These are phyloP conservation scores for Solanum hybrid DNA, from an alignment of 305 asterid genomes.

Conservation along the genomic window DNA sequence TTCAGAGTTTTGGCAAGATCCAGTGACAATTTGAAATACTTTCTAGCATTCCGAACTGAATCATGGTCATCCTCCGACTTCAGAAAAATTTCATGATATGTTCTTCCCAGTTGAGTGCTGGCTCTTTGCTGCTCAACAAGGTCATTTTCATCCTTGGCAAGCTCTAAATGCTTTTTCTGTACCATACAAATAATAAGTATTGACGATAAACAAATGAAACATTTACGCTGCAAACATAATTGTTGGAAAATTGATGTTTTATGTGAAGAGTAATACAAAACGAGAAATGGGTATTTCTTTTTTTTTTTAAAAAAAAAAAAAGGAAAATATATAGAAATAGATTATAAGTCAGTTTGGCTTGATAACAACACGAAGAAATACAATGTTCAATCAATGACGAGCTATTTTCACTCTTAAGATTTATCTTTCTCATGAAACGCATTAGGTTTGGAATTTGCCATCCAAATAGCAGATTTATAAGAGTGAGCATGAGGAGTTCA, in stretches of 20 bases:
- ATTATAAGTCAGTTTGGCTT: not conserved
- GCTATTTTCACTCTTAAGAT: not conserved
- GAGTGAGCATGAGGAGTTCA: not conserved
- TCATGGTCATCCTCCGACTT: constrained; percentile 69
- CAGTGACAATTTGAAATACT: constrained; percentile 68
- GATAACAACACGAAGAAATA: not conserved
- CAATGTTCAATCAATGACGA: not conserved
- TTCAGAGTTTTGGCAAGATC: constrained; percentile 53
- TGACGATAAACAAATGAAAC: not conserved
- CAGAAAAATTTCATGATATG: constrained; percentile 81
- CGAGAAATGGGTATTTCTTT: not conserved
- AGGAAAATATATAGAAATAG: not conserved
- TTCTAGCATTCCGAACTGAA: constrained; percentile 66
- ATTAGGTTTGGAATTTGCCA: not conserved
- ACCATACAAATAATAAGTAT: not conserved
- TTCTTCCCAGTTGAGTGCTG: constrained; percentile 92
- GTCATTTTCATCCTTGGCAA: constrained; percentile 65
- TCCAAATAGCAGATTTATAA: not conserved
- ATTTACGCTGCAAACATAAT: not conserved
- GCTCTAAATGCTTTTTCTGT: constrained; percentile 83
- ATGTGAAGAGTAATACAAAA: not conserved
- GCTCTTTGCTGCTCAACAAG: constrained; percentile 94
- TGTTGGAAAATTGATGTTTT: not conserved
- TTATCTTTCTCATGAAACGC: not conserved
- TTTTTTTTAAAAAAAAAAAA: too few species aligned